Conservation (phyloP, 2,329 filamentous ascomycete species). For the Ophiostoma sp. region DNA sequence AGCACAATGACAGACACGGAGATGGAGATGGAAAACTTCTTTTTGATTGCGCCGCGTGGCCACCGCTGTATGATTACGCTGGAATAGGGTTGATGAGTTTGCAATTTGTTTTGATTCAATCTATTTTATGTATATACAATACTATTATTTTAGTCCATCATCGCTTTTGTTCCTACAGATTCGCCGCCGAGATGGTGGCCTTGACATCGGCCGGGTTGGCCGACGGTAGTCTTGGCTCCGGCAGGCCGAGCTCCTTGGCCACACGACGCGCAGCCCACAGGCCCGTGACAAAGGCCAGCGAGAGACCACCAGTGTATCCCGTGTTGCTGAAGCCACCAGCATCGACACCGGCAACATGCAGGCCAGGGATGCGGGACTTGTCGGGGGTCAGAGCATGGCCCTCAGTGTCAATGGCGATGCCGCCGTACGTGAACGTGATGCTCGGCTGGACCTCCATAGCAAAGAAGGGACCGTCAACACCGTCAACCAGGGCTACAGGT, state of each 20-base stretch:
- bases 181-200: neutral
- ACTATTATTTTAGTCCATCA: neutral
- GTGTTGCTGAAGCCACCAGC: slow-evolving; percentile 14
- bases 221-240: neutral
- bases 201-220: neutral
- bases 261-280: neutral
- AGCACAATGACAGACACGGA: neutral
- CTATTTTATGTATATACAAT: neutral
- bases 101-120: neutral
- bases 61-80: neutral
- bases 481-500: neutral
- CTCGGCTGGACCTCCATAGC: slow-evolving; percentile 18
- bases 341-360: slow-evolving; percentile 6
- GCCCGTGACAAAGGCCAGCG: slow-evolving; percentile 7
- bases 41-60: neutral
- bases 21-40: neutral
- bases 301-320: neutral
- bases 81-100: neutral
- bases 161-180: neutral
- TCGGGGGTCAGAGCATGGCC: neutral
- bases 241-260: neutral
- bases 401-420: slow-evolving; percentile 6
- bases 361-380: neutral
- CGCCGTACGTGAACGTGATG: slow-evolving; percentile 9
- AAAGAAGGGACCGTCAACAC: neutral